Evolutionary conservation across 345 rosid genomes (phyloP).

Genomic region (Hypericum androsaemum): DNA sequence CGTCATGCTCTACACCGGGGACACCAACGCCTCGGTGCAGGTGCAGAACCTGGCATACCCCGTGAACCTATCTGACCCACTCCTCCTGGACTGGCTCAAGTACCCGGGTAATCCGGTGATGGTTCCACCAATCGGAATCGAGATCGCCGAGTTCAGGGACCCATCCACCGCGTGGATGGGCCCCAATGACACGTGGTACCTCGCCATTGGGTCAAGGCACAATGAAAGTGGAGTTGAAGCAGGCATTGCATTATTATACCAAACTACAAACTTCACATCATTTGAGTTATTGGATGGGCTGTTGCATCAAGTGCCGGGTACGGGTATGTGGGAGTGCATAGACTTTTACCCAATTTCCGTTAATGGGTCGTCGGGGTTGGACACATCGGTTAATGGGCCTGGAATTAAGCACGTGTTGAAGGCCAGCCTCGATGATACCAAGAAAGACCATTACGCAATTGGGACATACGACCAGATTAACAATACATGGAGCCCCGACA

Average conservation of each 20-base stretch:
- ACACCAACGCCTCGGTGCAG: slow-evolving; percentile 26
- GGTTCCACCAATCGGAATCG: slow-evolving; percentile 31
- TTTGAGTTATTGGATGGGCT: slow-evolving; percentile 31
- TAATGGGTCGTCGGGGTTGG: slow-evolving; percentile 28
- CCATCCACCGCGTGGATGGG: slow-evolving; percentile 57
- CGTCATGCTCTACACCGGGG: slow-evolving; percentile 52
- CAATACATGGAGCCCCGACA: slow-evolving; percentile 69
- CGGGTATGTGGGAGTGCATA: slow-evolving; percentile 67
- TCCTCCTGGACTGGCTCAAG: slow-evolving; percentile 53
- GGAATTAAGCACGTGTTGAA: slow-evolving; percentile 51
- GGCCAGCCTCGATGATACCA: slow-evolving; percentile 22
- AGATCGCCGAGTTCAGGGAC: slow-evolving; percentile 43
- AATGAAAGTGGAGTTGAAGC: neutral
- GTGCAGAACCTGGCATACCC: slow-evolving; percentile 62
- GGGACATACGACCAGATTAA: slow-evolving; percentile 31
- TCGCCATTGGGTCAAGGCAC: slow-evolving; percentile 27
- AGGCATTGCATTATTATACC: slow-evolving; percentile 42
- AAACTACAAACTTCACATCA: slow-evolving; percentile 34
- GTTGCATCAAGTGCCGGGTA: slow-evolving; percentile 21
- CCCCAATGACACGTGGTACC: slow-evolving; percentile 34
- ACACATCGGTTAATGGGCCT: slow-evolving; percentile 29
- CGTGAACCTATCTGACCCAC: slow-evolving; percentile 43
- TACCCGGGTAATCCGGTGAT: slow-evolving; percentile 44
- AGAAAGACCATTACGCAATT: slow-evolving; percentile 39
- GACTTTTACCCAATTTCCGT: slow-evolving; percentile 48